Evolutionary conservation across 768 basidiomycete genomes (phyloP).

Genomic region (Saitozyma sp.): DNA sequence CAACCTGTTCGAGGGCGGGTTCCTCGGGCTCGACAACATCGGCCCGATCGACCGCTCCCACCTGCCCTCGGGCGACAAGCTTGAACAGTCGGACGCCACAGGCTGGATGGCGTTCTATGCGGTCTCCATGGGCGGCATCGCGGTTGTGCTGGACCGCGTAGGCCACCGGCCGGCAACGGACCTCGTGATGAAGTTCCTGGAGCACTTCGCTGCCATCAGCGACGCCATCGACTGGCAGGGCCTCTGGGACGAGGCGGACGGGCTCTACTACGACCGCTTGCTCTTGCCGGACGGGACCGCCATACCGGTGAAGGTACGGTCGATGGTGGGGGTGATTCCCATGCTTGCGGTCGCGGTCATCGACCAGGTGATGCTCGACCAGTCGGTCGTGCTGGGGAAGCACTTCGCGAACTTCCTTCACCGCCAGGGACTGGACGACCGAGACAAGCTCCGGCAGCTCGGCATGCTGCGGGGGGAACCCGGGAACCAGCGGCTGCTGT

Average conservation of each 20-base stretch:
- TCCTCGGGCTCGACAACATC: conserved; percentile 96
- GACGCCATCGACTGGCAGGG: conserved; percentile 80
- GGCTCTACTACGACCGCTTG: conserved; percentile 97
- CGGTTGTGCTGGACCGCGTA: conserved; percentile 81
- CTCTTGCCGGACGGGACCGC: conserved; percentile 73
- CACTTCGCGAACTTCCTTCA: too few relatives aligned
- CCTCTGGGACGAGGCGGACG: conserved; percentile 93
- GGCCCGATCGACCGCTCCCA: conserved; percentile 97
- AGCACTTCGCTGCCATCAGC: conserved; percentile 97
- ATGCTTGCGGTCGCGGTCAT: conserved; percentile 91
- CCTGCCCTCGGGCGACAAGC: conserved; percentile 85
- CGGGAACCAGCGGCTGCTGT: conserved; percentile 82
- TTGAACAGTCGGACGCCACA: conserved; percentile 96
- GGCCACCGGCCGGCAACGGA: conserved; percentile 5
- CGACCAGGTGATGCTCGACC: conserved; percentile 81
- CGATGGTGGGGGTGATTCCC: conserved; percentile 92
- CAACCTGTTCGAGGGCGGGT: conserved; percentile 97
- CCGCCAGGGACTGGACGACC: conserved; percentile 97
- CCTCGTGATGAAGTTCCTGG: conserved; percentile 34
- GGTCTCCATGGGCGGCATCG: conserved; percentile 70
- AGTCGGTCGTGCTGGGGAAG: conserved; percentile 96
- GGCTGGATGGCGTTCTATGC: conserved; percentile 98
- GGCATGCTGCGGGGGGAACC: conserved; percentile 69
- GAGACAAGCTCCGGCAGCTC: conserved; percentile 83
- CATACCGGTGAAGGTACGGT: conserved; percentile 88